Evolutionary conservation across 2,329 filamentous ascomycete species (phyloP).

Genomic region (Westerdykella ornata): DNA sequence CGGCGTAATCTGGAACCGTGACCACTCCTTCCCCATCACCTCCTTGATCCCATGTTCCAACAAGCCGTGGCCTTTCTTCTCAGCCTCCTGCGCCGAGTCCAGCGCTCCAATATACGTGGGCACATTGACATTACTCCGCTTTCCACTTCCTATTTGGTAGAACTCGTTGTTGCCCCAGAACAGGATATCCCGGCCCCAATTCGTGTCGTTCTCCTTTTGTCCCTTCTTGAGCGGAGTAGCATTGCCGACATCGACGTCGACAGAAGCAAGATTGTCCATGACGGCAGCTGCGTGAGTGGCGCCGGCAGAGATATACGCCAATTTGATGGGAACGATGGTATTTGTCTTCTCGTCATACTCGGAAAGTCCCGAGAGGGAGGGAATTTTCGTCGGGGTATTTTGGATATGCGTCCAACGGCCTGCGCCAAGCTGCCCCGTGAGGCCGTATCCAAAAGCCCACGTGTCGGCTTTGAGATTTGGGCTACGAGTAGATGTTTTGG

Average conservation of each 20-base stretch:
- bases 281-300: slow-evolving; percentile 74
- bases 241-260: slow-evolving; percentile 46
- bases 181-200: slow-evolving; percentile 81
- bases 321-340: slow-evolving; percentile 66
- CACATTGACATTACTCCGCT: slow-evolving; percentile 67
- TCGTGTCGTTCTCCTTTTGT: slow-evolving; percentile 60
- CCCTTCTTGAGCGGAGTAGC: slow-evolving; percentile 31
- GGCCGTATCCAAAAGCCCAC: slow-evolving; percentile 81
- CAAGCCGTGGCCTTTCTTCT: slow-evolving; percentile 16
- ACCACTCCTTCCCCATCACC: slow-evolving; percentile 58
- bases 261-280: slow-evolving; percentile 71
- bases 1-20: slow-evolving; percentile 77
- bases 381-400: slow-evolving; percentile 68
- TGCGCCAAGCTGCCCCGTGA: slow-evolving; percentile 74
- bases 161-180: slow-evolving; percentile 95
- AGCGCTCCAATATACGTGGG: slow-evolving; percentile 75
- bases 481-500: slow-evolving; percentile 40
- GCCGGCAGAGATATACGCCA: slow-evolving; percentile 67
- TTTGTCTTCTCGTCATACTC: slow-evolving; percentile 76
- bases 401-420: slow-evolving; percentile 88
- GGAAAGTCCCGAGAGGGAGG: slow-evolving; percentile 70
- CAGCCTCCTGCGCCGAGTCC: slow-evolving; percentile 55
- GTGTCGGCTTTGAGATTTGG: slow-evolving; percentile 64
- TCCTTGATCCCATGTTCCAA: slow-evolving; percentile 24
- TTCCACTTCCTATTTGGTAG: slow-evolving; percentile 88